phyloP scores from a whole-genome alignment of 768 basidiomycete genomes.

The Amanita fuliginea region DNA sequence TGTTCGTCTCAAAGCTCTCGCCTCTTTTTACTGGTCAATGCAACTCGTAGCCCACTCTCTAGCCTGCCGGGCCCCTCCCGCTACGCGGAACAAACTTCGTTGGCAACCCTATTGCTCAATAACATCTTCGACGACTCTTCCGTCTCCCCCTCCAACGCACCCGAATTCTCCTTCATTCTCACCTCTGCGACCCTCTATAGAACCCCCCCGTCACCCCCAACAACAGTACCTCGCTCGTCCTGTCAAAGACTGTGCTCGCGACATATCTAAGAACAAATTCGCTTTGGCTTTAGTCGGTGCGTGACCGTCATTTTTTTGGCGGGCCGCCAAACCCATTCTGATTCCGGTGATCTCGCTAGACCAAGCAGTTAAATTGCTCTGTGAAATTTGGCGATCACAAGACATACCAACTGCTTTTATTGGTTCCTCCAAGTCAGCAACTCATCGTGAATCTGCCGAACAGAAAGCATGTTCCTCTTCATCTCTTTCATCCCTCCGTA shows the following conservation, averaged over 20 bases:
- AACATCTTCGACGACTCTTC: conserved; percentile 15
- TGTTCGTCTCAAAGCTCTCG: conserved; percentile 19
- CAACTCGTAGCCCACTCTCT: conserved; percentile 37
- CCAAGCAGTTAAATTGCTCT: conserved; percentile 68
- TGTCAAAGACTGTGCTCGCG: conserved; percentile 23
- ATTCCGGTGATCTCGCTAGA: conserved; percentile 28
- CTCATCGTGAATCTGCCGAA: conserved; percentile 7
- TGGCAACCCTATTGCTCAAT: conserved; percentile 71
- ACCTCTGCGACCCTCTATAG: conserved; percentile 30
- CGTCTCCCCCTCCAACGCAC: conserved; percentile 29
- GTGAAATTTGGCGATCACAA: conserved; percentile 73
- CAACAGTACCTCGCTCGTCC: conserved; percentile 20
- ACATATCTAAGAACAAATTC: conserved; percentile 50
- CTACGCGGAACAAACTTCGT: conserved; percentile 56
- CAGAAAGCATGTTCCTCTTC: conserved; percentile 17
- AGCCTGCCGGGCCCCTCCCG: conserved; percentile 62
- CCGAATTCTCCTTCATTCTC: conserved; percentile 51
- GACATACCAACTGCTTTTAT: conserved; percentile 50
- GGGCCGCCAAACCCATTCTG: neutral
- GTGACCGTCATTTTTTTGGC: conserved; percentile 18
- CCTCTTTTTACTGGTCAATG: conserved; percentile 23
- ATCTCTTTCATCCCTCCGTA: conserved; percentile 10
- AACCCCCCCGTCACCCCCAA: conserved; percentile 16
- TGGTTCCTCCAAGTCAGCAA: conserved; percentile 19
- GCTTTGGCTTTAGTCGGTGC: conserved; percentile 61